Evolutionary conservation across 2,329 filamentous ascomycete species (phyloP), one percentile per base, ranked within the genome.

Genomic region (Raffaelea ambrosiae): DNA sequence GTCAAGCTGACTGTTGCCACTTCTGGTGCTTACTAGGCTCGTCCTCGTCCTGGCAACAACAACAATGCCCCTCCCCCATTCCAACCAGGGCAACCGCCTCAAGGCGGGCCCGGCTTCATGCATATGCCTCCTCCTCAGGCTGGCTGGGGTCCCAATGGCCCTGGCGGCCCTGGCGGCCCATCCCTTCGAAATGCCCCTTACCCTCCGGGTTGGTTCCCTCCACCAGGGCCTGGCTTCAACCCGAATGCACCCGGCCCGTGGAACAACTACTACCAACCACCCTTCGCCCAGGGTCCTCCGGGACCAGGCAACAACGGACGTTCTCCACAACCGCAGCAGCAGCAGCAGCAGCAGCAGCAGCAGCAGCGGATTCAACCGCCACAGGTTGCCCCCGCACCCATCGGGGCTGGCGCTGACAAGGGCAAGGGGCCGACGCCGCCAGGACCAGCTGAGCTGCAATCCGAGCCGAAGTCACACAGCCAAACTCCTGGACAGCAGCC

Each of bases 141-240:
- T 13, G 26, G 7, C 7, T 29, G 26, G 26, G 7, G 7, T 29
- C 26, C 26, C 26, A 29, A 29, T 29, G n/a, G 46, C 55, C 14
- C 57, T 55, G 26, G 57, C 57, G 52, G 59, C 58, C 35, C 35
- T 38, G 35, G 35, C 35, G 35, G 35, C 35, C 58, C 42, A 47
- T 22, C 48, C 16, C 44, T 43, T 3, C 49, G 44, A 3, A 52
- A 51, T 42, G 84, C 88, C 76, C 84, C 84, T 1, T 94, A 89
- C 62, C 86, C 81, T 42, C 79, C 80, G 21, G 85, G 84, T 48
- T 94, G 88, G 86, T 91, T 83, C 61, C 85, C 84, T 55, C 79
- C 76, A 9, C 53, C 46, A 36, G 84, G 83, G 7, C 86, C 87
- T 65, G 83, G 82, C 22, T 93, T 88, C 56, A 84, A 82, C 31